These are phyloP conservation scores for Rhododendron henanense DNA, from an alignment of 148 eudicot genomes.

Conservation along the genomic window DNA sequence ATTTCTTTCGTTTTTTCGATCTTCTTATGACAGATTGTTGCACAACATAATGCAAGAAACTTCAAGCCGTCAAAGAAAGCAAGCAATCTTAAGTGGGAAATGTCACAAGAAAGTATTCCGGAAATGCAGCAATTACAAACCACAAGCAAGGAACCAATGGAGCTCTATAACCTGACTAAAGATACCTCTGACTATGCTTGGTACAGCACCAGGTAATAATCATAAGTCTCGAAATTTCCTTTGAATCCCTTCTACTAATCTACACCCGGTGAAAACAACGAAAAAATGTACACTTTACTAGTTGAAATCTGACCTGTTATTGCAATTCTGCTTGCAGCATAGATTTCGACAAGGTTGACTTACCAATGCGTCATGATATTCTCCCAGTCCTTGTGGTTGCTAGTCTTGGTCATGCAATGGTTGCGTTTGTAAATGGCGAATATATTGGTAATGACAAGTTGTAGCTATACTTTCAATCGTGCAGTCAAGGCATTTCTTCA, in stretches of 20 bases:
- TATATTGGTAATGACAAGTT: constrained; percentile 45
- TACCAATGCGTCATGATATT: constrained; percentile 51
- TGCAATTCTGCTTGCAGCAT: constrained; percentile 34
- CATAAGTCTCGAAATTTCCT: background rate
- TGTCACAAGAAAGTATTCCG: constrained; percentile 51
- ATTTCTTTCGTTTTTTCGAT: background rate
- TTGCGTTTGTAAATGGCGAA: constrained; percentile 67
- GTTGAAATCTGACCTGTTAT: background rate
- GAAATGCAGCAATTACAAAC: constrained; percentile 6
- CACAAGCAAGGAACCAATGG: constrained; percentile 35
- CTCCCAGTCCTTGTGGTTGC: constrained; percentile 54
- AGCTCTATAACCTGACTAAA: constrained; percentile 43
- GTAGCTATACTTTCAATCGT: background rate
- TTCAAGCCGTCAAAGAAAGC: constrained; percentile 39
- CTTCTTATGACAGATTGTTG: constrained; percentile 38
- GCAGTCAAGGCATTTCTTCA: background rate
- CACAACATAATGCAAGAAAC: constrained; percentile 67
- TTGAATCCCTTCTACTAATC: background rate
- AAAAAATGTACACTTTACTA: background rate
- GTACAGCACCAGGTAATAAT: constrained; percentile 74
- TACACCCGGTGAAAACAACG: background rate
- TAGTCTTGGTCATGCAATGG: constrained; percentile 68
- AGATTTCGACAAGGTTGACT: constrained; percentile 44
- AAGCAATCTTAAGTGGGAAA: constrained; percentile 67
- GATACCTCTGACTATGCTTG: constrained; percentile 76